These are phyloP conservation scores for Tricholoma terreum DNA, from an alignment of 768 basidiomycete genomes.

Conservation along the genomic window DNA sequence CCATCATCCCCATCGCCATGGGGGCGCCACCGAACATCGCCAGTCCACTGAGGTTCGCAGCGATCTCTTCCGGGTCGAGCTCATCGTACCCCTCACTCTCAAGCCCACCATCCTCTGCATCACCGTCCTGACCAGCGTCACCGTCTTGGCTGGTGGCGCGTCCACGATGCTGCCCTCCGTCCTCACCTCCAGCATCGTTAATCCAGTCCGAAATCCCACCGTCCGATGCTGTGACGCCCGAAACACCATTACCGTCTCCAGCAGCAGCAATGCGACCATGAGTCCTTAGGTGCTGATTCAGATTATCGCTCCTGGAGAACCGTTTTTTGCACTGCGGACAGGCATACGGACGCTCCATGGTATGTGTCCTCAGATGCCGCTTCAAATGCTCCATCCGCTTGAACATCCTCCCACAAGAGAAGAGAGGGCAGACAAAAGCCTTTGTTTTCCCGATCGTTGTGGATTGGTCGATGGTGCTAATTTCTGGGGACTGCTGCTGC, in stretches of 20 bases:
- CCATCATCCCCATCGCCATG: slow-evolving; percentile 26
- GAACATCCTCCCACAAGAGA: slow-evolving; percentile 81
- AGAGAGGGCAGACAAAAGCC: slow-evolving; percentile 79
- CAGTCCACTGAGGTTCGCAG: slow-evolving; percentile 14
- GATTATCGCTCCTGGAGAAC: slow-evolving; percentile 87
- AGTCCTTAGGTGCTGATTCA: slow-evolving; percentile 82
- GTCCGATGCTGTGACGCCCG: not conserved
- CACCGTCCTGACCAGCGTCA: slow-evolving; percentile 18
- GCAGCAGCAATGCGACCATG: slow-evolving; percentile 46
- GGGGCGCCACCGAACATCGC: slow-evolving; percentile 27
- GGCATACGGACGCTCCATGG: slow-evolving; percentile 80
- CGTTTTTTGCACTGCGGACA: slow-evolving; percentile 74
- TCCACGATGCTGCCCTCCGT: slow-evolving; percentile 17
- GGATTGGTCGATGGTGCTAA: slow-evolving; percentile 16
- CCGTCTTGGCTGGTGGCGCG: slow-evolving; percentile 21
- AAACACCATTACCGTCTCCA: slow-evolving; percentile 5
- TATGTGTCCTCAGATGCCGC: slow-evolving; percentile 85
- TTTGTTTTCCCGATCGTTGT: slow-evolving; percentile 44
- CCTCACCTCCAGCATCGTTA: slow-evolving; percentile 13
- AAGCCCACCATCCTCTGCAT: slow-evolving; percentile 13
- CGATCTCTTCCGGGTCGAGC: slow-evolving; percentile 18
- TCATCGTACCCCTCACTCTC: slow-evolving; percentile 28
- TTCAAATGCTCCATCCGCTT: slow-evolving; percentile 92
- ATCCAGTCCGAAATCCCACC: slow-evolving; percentile 12
- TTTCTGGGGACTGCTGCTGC: not conserved